Conservation (phyloP, 2,329 filamentous ascomycete species). For the Neonectria neomacrospora region DNA sequence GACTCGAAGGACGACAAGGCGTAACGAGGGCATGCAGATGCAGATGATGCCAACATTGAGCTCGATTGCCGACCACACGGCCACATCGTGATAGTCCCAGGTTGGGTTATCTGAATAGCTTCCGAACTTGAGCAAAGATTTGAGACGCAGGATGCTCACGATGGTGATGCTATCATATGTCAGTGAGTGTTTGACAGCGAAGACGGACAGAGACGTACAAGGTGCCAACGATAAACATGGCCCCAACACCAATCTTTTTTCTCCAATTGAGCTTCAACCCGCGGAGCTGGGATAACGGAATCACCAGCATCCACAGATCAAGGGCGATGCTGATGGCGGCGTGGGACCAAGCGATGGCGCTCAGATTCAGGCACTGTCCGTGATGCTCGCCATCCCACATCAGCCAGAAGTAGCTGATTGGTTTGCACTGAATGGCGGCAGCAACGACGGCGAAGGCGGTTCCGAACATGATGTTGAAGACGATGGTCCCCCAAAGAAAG, state of each 20-base stretch:
- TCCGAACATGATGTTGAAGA: neutral
- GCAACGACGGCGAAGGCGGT: slow-evolving; percentile 4
- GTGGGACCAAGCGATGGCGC: slow-evolving; percentile 22
- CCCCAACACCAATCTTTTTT: neutral
- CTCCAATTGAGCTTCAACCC: neutral
- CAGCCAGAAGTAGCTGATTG: slow-evolving; percentile 21
- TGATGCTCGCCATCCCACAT: slow-evolving; percentile 15
- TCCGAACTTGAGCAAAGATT: neutral
- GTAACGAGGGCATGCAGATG: neutral
- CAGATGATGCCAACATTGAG: neutral
- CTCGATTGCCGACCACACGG: neutral
- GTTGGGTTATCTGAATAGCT: neutral
- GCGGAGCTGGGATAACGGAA: neutral
- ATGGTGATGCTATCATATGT: neutral
- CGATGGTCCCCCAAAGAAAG: slow-evolving; percentile 21
- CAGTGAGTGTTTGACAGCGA: neutral
- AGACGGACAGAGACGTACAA: neutral
- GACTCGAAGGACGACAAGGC: neutral
- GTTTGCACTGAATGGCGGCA: slow-evolving; percentile 3
- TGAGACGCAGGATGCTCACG: neutral
- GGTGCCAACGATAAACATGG: neutral
- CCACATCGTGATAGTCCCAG: neutral
- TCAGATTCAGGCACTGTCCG: slow-evolving; percentile 9
- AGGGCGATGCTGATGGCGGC: slow-evolving; percentile 23
- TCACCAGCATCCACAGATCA: neutral